These are phyloP conservation scores for Hymenoscyphus repandus DNA, from an alignment of 2,329 filamentous ascomycete genomes.

Conservation along the genomic window DNA sequence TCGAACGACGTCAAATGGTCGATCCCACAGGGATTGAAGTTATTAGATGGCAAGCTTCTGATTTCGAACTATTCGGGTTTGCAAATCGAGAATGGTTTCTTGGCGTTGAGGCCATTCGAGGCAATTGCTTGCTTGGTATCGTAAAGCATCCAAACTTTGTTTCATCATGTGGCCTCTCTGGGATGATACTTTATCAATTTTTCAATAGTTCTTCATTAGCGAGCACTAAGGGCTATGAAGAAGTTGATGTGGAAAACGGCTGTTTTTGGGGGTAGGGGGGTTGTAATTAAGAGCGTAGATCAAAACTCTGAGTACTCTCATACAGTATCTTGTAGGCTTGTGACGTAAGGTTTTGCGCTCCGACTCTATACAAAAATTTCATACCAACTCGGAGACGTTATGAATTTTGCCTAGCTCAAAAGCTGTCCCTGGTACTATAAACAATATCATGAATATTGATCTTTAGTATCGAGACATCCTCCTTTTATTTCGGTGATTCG, in stretches of 20 bases:
- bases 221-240: too few species aligned
- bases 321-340: too few species aligned
- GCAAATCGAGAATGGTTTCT: not conserved
- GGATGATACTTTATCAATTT: not conserved
- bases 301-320: too few species aligned
- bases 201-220: not conserved
- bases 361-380: not conserved
- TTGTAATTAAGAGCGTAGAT: too few species aligned
- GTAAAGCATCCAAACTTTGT: not conserved
- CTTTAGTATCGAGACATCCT: too few species aligned
- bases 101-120: slow-evolving; percentile 18
- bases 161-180: not conserved
- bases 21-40: slow-evolving; percentile 5
- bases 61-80: slow-evolving; percentile 16
- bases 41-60: slow-evolving; percentile 8
- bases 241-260: too few species aligned
- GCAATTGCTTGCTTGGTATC: slow-evolving; percentile 17
- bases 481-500: too few species aligned
- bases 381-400: not conserved
- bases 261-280: too few species aligned
- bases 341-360: not conserved
- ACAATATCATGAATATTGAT: too few species aligned
- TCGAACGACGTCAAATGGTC: slow-evolving; percentile 16
- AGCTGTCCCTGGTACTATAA: too few species aligned
- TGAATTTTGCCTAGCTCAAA: too few species aligned